Conservation (phyloP, 192 early-diverging fungal genomes). For the Umbelopsis isabellina region DNA sequence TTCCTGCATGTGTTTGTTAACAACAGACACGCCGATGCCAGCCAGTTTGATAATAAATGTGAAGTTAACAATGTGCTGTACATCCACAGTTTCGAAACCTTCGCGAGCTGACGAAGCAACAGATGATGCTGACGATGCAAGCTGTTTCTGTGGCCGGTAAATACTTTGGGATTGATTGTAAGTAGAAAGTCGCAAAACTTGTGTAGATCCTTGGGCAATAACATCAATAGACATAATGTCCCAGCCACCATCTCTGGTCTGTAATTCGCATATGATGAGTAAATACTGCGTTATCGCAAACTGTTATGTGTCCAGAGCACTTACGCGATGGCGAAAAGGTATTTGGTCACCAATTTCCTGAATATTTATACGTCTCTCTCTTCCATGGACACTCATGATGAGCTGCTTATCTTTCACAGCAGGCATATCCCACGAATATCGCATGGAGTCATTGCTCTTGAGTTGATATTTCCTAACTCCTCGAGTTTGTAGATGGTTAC, state of each 20-base stretch:
- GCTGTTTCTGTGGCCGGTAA: constrained; percentile 47
- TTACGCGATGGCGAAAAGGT: constrained; percentile 81
- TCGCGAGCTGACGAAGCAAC: constrained; percentile 27
- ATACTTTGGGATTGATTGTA: constrained; percentile 69
- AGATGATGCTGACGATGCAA: constrained; percentile 19
- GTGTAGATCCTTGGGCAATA: constrained; percentile 66
- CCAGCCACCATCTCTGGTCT: constrained; percentile 34
- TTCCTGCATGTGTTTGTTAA: constrained; percentile 82
- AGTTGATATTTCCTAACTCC: neutral
- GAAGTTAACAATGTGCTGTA: constrained; percentile 52
- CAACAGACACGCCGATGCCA: constrained; percentile 90
- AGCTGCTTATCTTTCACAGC: constrained; percentile 72
- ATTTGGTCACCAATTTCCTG: constrained; percentile 88
- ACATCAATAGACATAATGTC: constrained; percentile 74
- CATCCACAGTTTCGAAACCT: constrained; percentile 57
- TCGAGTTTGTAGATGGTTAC: constrained; percentile 10
- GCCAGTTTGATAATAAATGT: constrained; percentile 77
- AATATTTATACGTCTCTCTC: constrained; percentile 78
- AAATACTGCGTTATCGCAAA: neutral
- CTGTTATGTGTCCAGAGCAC: neutral
- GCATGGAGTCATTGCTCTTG: constrained; percentile 39
- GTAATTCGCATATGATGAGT: neutral
- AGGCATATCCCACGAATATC: constrained; percentile 94
- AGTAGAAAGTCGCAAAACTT: constrained; percentile 68
- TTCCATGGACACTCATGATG: constrained; percentile 74